These are phyloP conservation scores for Sphagnum contortum DNA, from an alignment of 225 moss, liverwort and hornwort genomes.

Conservation along the genomic window DNA sequence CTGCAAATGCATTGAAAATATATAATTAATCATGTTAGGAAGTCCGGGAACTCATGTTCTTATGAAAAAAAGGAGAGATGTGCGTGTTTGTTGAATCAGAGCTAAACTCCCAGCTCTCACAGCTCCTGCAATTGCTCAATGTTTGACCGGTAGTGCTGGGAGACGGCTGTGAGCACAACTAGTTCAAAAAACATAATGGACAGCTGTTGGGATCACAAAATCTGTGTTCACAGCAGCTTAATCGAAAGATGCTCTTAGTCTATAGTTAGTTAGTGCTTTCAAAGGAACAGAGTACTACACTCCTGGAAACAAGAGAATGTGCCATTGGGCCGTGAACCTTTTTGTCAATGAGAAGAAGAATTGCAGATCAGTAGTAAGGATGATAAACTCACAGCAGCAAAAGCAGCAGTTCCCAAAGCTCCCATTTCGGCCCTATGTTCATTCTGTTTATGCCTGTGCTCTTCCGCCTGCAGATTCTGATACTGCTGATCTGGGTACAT, in stretches of 20 bases:
- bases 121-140: too few relatives aligned
- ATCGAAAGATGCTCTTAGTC: background rate
- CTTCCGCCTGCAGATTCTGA: constrained; percentile 4
- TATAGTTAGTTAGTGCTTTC: background rate
- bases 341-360: background rate
- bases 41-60: too few relatives aligned
- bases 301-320: background rate
- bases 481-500: background rate
- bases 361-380: background rate
- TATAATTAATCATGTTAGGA: too few relatives aligned
- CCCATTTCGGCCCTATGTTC: constrained; percentile 12
- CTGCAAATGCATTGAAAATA: too few relatives aligned
- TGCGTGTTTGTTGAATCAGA: too few relatives aligned
- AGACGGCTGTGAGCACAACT: background rate
- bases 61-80: too few relatives aligned
- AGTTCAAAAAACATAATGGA: too few relatives aligned
- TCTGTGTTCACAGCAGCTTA: background rate
- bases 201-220: too few relatives aligned
- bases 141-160: too few relatives aligned
- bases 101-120: too few relatives aligned
- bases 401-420: constrained; percentile 8
- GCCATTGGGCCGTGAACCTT: background rate
- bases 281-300: background rate
- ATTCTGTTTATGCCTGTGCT: constrained; percentile 6
- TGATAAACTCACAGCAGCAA: constrained; percentile 1